Conservation (phyloP, 2,329 filamentous ascomycete species). For the Aspergillus amoenus region DNA sequence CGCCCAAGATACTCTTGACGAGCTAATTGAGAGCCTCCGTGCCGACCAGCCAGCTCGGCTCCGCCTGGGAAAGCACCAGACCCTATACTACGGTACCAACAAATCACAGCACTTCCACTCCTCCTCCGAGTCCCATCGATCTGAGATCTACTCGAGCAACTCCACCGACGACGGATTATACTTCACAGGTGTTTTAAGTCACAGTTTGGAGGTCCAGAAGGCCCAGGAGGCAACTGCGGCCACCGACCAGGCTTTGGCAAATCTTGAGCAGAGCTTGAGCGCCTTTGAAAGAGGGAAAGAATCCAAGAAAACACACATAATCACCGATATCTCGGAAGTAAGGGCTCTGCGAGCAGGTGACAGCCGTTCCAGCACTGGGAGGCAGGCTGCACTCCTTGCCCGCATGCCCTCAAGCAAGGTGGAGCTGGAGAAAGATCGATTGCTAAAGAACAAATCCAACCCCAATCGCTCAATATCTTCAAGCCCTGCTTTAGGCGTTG, state of each 20-base stretch:
- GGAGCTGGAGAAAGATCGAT: constrained; percentile 42
- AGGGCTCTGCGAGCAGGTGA: constrained; percentile 37
- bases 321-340: constrained; percentile 38
- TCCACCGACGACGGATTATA: constrained; percentile 47
- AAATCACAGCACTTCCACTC: constrained; percentile 57
- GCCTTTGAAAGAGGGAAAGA: constrained; percentile 61
- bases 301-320: constrained; percentile 53
- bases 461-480: constrained; percentile 41
- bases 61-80: constrained; percentile 51
- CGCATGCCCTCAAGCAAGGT: constrained; percentile 38
- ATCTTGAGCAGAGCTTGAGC: constrained; percentile 59
- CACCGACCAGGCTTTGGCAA: constrained; percentile 60
- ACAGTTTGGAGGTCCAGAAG: constrained; percentile 56
- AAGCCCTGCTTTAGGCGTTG: constrained; percentile 41
- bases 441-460: constrained; percentile 34
- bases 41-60: constrained; percentile 45
- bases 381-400: constrained; percentile 27
- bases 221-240: constrained; percentile 55
- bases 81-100: constrained; percentile 59
- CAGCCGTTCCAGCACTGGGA: constrained; percentile 30
- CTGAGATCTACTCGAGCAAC: constrained; percentile 57
- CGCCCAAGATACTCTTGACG: constrained; percentile 44
- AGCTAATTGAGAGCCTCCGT: constrained; percentile 45
- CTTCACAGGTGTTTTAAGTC: constrained; percentile 58
- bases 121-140: constrained; percentile 53